Base-by-base conservation (phyloP, 2,329 filamentous ascomycete genomes). In the Stemphylium beticola region DNA sequence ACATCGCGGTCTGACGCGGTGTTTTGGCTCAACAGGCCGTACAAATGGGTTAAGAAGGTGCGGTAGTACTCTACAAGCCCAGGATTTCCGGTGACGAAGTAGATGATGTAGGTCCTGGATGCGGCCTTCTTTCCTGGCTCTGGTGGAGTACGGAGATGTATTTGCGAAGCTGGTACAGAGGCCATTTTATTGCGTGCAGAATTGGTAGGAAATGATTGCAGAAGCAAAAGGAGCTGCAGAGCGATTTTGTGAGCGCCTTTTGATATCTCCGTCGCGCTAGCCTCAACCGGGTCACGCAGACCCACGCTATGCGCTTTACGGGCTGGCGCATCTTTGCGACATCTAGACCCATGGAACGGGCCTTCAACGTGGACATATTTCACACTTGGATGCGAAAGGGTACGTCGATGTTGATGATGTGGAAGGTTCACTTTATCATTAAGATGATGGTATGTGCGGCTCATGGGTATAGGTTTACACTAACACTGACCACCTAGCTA, bases 21-120 rank as follows among this genome's bases (percentile, higher is more conserved):
- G 40, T 66, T 38, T n/a, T 56, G 62, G 10, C 82, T 77, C 11
- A 91, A 76, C 11, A 85, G 74, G 0, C 74, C 70, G 40, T 85
- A 79, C 2, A 92, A 76, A 12, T 81, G 78, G 0, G 77, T 77
- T 10, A 92, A 79, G 73, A 92, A 93, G 33, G 83, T 80, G 53
- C 76, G 77, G 74, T 93, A 93, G 80, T 90, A 93, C 51, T 82
- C 84, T 45, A 92, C 83, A 15, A 92, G 79, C 4, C 90, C 90
- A 4, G 90, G 90, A 61, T 93, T 93, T 17, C 90, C 90, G 24
- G 88, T 85, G 36, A 93, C 81, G 74, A 91, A 88, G 77, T 86
- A 92, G 62, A 93, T 77, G 44, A 92, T 82, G 56, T 78, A 76
- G 37, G 63, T 69, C 41, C 53, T 57, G 4, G 57, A 48, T 2